Percentiles rank a stretch among this genome's conserved stretches.
phyloP scores from a whole-genome alignment of 2,329 filamentous ascomycete species.

The Ceratocystis papillata region DNA sequence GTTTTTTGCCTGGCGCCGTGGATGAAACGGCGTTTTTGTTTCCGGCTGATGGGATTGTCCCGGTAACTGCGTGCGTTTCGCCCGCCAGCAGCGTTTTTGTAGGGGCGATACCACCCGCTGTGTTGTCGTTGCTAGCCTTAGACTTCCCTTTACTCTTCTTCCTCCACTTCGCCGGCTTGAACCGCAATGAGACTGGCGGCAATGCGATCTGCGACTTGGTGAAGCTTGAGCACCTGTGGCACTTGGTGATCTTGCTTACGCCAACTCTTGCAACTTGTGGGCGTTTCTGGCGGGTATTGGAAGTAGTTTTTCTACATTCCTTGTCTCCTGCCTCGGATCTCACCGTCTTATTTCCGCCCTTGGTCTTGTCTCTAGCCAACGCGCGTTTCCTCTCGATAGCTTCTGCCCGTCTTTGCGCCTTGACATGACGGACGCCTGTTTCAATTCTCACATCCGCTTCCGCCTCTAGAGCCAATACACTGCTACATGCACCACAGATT shows the following conservation, averaged over 20 bases:
- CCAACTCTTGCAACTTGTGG: slow-evolving; percentile 3
- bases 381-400: neutral
- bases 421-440: slow-evolving; percentile 13
- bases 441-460: slow-evolving; percentile 28
- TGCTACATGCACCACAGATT: slow-evolving; percentile 49
- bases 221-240: slow-evolving; percentile 11
- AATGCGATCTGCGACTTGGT: slow-evolving; percentile 16
- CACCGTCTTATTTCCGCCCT: neutral
- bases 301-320: neutral
- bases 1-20: slow-evolving; percentile 45
- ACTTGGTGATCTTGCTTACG: slow-evolving; percentile 14
- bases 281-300: neutral
- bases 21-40: slow-evolving; percentile 37
- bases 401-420: neutral
- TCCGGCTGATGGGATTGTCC: slow-evolving; percentile 27
- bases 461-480: slow-evolving; percentile 47
- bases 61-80: slow-evolving; percentile 27
- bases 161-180: neutral
- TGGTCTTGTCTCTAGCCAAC: neutral
- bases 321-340: neutral
- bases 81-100: slow-evolving; percentile 25
- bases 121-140: slow-evolving; percentile 18
- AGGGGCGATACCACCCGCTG: neutral
- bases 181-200: slow-evolving; percentile 16
- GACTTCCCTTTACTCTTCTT: neutral